Evolutionary conservation across 2,329 filamentous ascomycete species (phyloP).

Genomic region (Colletotrichum lentis): DNA sequence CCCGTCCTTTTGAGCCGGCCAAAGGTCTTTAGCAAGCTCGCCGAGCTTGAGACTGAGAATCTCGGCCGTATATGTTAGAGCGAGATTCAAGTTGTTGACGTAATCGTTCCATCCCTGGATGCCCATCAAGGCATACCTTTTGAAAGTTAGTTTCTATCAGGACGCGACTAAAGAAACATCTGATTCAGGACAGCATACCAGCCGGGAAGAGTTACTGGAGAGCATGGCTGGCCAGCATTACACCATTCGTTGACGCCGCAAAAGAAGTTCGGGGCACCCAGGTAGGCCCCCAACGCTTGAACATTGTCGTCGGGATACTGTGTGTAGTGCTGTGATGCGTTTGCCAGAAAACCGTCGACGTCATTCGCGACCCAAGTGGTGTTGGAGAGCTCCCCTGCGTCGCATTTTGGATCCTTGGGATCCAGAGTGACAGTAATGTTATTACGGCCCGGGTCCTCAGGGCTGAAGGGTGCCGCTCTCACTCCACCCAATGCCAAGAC

Average conservation of each 20-base stretch:
- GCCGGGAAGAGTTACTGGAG: slow-evolving; percentile 29
- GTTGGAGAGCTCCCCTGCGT: background rate
- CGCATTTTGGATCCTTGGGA: background rate
- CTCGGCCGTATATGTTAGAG: background rate
- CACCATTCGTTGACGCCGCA: slow-evolving; percentile 34
- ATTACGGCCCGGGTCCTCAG: accelerated
- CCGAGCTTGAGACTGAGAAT: slow-evolving; percentile 1
- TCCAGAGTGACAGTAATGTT: too few relatives aligned
- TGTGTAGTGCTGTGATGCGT: slow-evolving; percentile 1
- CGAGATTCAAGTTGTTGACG: slow-evolving; percentile 31
- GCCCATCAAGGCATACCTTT: slow-evolving; percentile 31
- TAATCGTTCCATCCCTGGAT: slow-evolving; percentile 36
- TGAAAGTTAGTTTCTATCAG: background rate
- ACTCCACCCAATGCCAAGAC: background rate
- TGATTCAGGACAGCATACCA: slow-evolving; percentile 15
- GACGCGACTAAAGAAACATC: background rate
- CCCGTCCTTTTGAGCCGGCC: slow-evolving; percentile 12
- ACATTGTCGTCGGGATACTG: slow-evolving; percentile 25
- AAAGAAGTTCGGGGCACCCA: slow-evolving; percentile 38
- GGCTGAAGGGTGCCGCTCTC: background rate
- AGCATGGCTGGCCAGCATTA: slow-evolving; percentile 37
- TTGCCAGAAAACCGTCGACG: background rate
- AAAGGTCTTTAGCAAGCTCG: slow-evolving; percentile 6
- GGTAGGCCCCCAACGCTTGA: slow-evolving; percentile 26
- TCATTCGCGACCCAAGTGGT: slow-evolving; percentile 10